Base-by-base conservation (phyloP, 371 early-diverging fungal genomes). In the Blastocladiella emersonii region DNA sequence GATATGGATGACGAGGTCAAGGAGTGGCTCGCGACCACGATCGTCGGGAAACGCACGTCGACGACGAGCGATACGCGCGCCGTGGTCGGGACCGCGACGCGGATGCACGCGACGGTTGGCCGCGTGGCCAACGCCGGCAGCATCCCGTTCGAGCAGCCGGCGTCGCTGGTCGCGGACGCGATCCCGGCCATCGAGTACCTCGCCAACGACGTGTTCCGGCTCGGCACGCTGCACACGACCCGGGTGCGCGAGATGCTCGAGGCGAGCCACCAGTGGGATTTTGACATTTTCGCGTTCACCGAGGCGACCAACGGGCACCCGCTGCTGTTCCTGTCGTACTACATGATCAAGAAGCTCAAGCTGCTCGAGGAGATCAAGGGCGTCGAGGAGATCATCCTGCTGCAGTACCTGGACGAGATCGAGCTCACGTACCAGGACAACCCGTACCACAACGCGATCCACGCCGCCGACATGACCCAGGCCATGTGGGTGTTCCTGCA, bases 381-480 rank as follows among this genome's bases (percentile, higher is more conserved):
- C 4, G 43, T 63, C 43, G 53, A 45, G 32, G 63, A 63, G 17
- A 30, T 32, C 43, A 27, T 19, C 10, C 35, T 63, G 32, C 32
- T 35, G 39, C 35, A 63, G 30, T 63, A 37, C 53, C 15, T 63
- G 30, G 43, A 34, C 32, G 43, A 45, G 23, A 41, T 63, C 12
- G 63, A 63, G 36, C 8, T 44, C 23, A 44, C n/a, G 23, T 63
- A 63, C 36, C 35, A 41, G 57, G 57, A 25, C 13, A 30, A 27
- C 15, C 53, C 64, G 70, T 78, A 80, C 65, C 80, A 80, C 69
- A 79, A 77, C 61, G 64, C 75, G 30, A 66, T 68, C 21, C 80
- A 78, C 56, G 80, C 80, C 6, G 72, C 76, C 19, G 80, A 80
- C 62, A 77, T 79, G 32, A 48, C 71, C 8, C 73, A 75, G 53